phyloP scores from a whole-genome alignment of 306 rosid genomes.

The Fagus crenata region DNA sequence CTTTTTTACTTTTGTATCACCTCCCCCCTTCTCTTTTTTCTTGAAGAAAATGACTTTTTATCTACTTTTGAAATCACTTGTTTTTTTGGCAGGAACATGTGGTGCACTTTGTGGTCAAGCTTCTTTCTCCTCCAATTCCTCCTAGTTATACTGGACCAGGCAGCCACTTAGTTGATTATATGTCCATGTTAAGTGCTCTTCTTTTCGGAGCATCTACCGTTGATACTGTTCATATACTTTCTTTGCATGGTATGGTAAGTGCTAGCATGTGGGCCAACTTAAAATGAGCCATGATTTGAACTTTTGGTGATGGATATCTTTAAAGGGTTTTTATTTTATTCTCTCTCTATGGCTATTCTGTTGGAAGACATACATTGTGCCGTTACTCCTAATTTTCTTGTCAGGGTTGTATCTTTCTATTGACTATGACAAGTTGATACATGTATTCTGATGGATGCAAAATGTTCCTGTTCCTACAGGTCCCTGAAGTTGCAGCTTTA shows the following conservation, averaged over 20 bases:
- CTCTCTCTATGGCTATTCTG: slow-evolving; percentile 9
- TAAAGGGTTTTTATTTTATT: slow-evolving; percentile 16
- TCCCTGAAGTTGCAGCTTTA: slow-evolving; percentile 67
- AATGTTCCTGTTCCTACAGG: slow-evolving; percentile 42
- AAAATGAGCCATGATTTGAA: slow-evolving; percentile 14
- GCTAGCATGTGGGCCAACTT: slow-evolving; percentile 17
- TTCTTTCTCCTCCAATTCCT: slow-evolving; percentile 61
- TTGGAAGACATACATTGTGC: slow-evolving; percentile 6
- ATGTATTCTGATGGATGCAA: slow-evolving; percentile 28
- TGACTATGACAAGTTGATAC: slow-evolving; percentile 4
- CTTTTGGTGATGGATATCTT: background rate
- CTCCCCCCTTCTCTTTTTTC: slow-evolving; percentile 14
- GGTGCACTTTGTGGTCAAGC: slow-evolving; percentile 62
- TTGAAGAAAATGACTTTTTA: slow-evolving; percentile 8
- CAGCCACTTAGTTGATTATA: slow-evolving; percentile 55
- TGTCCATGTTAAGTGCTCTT: slow-evolving; percentile 60
- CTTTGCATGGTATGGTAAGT: slow-evolving; percentile 78
- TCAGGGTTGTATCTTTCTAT: background rate
- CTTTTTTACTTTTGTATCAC: slow-evolving; percentile 16
- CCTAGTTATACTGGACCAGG: slow-evolving; percentile 46
- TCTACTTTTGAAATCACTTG: background rate
- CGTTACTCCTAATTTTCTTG: slow-evolving; percentile 14
- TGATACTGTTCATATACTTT: slow-evolving; percentile 68
- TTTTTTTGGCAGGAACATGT: slow-evolving; percentile 68
- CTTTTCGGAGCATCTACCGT: slow-evolving; percentile 58